phyloP scores from a whole-genome alignment of 2,329 filamentous ascomycete genomes.

The Aulographum hederae region DNA sequence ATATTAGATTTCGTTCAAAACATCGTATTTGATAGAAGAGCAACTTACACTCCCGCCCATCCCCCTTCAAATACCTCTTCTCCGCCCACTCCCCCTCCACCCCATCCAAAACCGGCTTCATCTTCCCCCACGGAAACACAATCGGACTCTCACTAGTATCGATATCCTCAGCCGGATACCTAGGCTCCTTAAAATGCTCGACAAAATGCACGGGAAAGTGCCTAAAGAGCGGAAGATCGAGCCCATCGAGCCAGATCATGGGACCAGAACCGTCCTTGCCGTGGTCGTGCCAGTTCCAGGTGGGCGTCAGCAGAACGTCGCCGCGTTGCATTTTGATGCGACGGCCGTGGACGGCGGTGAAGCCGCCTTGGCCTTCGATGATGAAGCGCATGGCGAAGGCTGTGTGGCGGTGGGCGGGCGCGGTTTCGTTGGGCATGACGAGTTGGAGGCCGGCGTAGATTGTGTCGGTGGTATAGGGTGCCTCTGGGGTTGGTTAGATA shows the following conservation, averaged over 20 bases:
- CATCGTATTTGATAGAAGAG: too few species aligned
- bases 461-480: constrained; percentile 39
- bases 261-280: constrained; percentile 36
- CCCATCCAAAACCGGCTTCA: too few species aligned
- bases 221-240: constrained; percentile 34
- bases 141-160: too few species aligned
- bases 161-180: too few species aligned
- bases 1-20: too few species aligned
- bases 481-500: constrained; percentile 14
- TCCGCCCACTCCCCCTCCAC: too few species aligned
- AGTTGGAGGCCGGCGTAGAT: constrained; percentile 39
- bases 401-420: constrained; percentile 36
- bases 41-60: too few species aligned
- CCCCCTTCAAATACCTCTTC: too few species aligned
- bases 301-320: constrained; percentile 38
- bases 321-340: constrained; percentile 33
- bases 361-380: constrained; percentile 36
- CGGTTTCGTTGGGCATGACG: constrained; percentile 36
- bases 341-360: constrained; percentile 37
- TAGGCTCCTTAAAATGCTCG: constrained; percentile 26
- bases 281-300: constrained; percentile 43
- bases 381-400: constrained; percentile 40
- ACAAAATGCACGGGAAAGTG: constrained; percentile 36
- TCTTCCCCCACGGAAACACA: too few species aligned
- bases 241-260: constrained; percentile 39